Evolutionary conservation across 1,284 basidiomycete genomes (phyloP), one percentile per base, ranked within the genome.

Genomic region (Pholiota adiposa): DNA sequence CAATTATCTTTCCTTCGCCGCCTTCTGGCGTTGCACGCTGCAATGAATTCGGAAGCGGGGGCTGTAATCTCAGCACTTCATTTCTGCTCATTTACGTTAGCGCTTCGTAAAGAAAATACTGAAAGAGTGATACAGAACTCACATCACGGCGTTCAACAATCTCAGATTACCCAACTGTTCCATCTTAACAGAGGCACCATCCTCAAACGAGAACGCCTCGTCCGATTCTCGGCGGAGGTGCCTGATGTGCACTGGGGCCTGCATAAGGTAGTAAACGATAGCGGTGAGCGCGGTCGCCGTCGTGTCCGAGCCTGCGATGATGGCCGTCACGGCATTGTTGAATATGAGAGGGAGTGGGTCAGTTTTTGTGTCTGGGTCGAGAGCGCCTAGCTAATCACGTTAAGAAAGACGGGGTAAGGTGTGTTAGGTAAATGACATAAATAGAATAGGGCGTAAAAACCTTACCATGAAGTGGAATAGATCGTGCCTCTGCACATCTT

Each of bases 31-130:
- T 75, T n/a, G 76, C 73, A 44, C 87, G 80, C 56, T 84, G 81
- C 19, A 81, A 78, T 34, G 80, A 81, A 25, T 78, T 81, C 9
- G 80, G 78, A 18, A 86, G 72, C 8, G 84, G 77, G 6, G 87
- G 84, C 44, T 78, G 77, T 33, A 89, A 70, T 31, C 87, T 76
- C 72, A 16, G 56, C 2, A 19, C 44, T 29, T 58, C 56, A 38
- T 58, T 58, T 8, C 50, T 58, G 33, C n/a, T n/a, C n/a, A n/a
- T n/a, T n/a, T n/a, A n/a, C n/a, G n/a, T n/a, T n/a, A n/a, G n/a
- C n/a, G n/a, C n/a, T n/a, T n/a, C n/a, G n/a, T n/a, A n/a, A n/a
- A n/a, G n/a, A n/a, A n/a, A n/a, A n/a, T n/a, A n/a, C n/a, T n/a
- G n/a, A n/a, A n/a, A n/a, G n/a, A n/a, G 6, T 38, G 43, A n/a